Base-by-base conservation (phyloP, 495 filamentous ascomycete genomes). In the Aspergillus indologenus region DNA sequence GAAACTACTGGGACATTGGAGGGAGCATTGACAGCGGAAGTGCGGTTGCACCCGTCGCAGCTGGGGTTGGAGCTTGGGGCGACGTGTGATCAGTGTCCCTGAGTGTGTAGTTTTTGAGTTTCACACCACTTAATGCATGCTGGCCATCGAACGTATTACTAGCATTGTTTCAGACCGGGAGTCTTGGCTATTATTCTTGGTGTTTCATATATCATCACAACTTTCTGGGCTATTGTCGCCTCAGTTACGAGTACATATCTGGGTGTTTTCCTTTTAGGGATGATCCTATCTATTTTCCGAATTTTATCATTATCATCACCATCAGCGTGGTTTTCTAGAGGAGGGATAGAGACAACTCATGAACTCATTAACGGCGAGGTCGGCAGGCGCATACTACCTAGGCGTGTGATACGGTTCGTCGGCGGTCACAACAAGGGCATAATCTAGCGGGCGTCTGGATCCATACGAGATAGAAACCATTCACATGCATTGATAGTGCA, bases 1-100 rank as follows among this genome's bases (percentile, higher is more conserved):
- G 88, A 57, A 85, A 89, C 77, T 96, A 91, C 70, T 96, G 92
- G 92, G 91, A 95, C 69, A 83, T 93, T 52, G 89, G 90, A 21
- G 88, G 83, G 0, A 90, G 86, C 61, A 83, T 90, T 15, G 89
- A 89, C 8, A 91, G 85, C 57, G 87, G 83, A 4, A 89, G 86
- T 63, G 79, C 84, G 31, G 81, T 88, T 70, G 83, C 82, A 4
- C 79, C 83, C 43, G 76, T 76, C 29, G 76, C 74, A 19, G 81
- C 83, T 45, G 86, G 85, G 7, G 80, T 91, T 71, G 87, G 89
- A 20, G 83, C 82, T 52, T 91, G 88, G 85, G 89, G 88, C 18
- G 90, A 91, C 72, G 82, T 84, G 2, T 90, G 51, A 58, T 40
- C 34, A 15, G 19, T n/a, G 19, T 22, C 20, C 20, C 23, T 17